phyloP scores from a whole-genome alignment of 805 yeast genomes.

The Yamadazyma nakazawae region DNA sequence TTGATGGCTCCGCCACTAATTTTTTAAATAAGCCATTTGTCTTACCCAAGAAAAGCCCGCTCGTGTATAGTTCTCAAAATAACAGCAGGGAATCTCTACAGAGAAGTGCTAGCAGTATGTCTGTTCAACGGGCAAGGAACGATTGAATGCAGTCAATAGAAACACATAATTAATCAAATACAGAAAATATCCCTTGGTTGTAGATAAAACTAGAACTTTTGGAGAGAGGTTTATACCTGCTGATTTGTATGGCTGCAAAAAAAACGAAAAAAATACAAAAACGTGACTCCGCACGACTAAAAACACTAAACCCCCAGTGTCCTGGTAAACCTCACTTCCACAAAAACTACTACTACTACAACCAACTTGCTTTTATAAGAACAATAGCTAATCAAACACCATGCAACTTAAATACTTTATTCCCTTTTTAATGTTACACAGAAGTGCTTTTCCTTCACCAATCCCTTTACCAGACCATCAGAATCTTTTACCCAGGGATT shows the following conservation, averaged over 20 bases:
- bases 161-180: background rate
- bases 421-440: background rate
- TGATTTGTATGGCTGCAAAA: too few relatives aligned
- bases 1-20: slow-evolving; percentile 16
- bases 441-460: background rate
- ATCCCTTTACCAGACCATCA: background rate
- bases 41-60: slow-evolving; percentile 23
- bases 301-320: background rate
- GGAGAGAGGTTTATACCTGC: too few relatives aligned
- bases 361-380: background rate
- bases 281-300: background rate
- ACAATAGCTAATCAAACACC: background rate
- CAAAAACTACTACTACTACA: background rate
- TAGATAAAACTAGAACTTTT: too few relatives aligned
- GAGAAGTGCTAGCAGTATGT: slow-evolving; percentile 18
- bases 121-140: slow-evolving; percentile 10
- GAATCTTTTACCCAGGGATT: slow-evolving; percentile 11
- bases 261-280: too few relatives aligned
- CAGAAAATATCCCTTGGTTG: too few relatives aligned
- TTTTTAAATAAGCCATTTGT: slow-evolving; percentile 38
- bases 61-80: slow-evolving; percentile 14
- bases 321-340: background rate
- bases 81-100: slow-evolving; percentile 25
- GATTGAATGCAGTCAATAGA: background rate
- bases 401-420: background rate